These are phyloP conservation scores for Camellia oleifera DNA, from an alignment of 179 eudicot genomes.

Conservation along the genomic window DNA sequence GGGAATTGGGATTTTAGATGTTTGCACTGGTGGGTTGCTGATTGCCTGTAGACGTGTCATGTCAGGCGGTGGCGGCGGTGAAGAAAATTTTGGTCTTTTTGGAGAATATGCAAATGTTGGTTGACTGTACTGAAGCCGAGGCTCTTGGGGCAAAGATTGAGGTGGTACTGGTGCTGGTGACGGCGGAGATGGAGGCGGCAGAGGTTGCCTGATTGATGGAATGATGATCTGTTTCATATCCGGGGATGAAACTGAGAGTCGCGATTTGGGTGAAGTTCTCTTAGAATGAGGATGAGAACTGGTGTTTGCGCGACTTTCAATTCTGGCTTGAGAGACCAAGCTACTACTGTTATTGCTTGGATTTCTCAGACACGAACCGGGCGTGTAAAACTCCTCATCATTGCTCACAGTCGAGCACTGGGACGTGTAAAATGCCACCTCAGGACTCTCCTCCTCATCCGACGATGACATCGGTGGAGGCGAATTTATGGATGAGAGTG, in stretches of 20 bases:
- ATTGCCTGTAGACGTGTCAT: constrained; percentile 27
- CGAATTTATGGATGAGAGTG: constrained; percentile 39
- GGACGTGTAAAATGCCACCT: constrained; percentile 65
- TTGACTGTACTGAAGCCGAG: constrained; percentile 17
- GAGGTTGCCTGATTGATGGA: constrained; percentile 46
- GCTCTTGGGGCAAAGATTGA: constrained; percentile 20
- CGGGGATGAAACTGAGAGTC: constrained; percentile 26
- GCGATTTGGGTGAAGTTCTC: constrained; percentile 81
- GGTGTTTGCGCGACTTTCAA: constrained; percentile 16
- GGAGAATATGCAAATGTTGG: constrained; percentile 44
- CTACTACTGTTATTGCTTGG: constrained; percentile 20
- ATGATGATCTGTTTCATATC: too few species aligned
- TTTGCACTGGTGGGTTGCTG: constrained; percentile 31
- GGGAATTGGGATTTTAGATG: constrained; percentile 35
- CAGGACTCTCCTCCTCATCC: constrained; percentile 57
- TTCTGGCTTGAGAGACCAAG: constrained; percentile 18
- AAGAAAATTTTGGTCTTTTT: constrained; percentile 50
- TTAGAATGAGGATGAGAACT: constrained; percentile 48
- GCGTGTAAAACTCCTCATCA: constrained; percentile 53
- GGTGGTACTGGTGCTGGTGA: constrained; percentile 31
- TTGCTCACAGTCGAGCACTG: constrained; percentile 64
- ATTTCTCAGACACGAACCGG: constrained; percentile 29
- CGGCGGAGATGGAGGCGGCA: constrained; percentile 42
- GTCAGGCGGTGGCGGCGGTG: constrained; percentile 57
- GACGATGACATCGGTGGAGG: constrained; percentile 69